Evolutionary conservation across 352 stramenopile genomes (phyloP), one percentile per base, ranked within the genome.

Genomic region (Pythium utonaiense): DNA sequence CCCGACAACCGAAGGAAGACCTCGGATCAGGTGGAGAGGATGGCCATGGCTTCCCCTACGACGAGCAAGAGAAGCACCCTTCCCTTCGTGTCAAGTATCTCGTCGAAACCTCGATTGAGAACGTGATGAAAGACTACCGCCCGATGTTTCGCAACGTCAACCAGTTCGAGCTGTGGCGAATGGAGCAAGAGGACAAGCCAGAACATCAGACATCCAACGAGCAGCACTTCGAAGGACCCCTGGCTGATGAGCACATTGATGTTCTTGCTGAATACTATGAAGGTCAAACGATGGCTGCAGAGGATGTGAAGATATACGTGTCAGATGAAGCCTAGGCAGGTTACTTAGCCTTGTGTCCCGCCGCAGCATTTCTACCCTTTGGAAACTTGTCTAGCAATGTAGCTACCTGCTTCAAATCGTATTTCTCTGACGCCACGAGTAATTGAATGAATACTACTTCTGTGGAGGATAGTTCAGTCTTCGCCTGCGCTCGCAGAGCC

Each of bases 351-450:
- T 67, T 67, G 25, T 60, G 66, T 3, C 33, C 47, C 27, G 25
- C 42, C 9, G 28, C 61, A 28, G 44, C 62, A 51, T 66, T 67
- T 41, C 75, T 64, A 9, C 78, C 80, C 36, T 89, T 90, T 6
- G 83, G 83, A 12, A 91, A 84, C 61, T 83, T 85, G 42, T 91
- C 79, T 12, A 91, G 62, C 13, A 93, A 62, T 22, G 78, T 25
- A 13, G 75, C 71, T 25, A 90, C 66, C 24, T 86, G 80, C 40
- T 88, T 89, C 2, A 92, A 67, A 27, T 91, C 83, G 42, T 91
- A 92, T 48, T 92, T 92, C 54, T 92, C 83, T 3, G 79, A 70
- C 3, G 80, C 80, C 6, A 71, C 78, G 34, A 90, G 73, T 2
- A 92, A 72, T 49, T 89, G 78, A 17, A 88, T 70, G 16, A 78